Evolutionary conservation across 768 basidiomycete genomes (phyloP).

Genomic region (Russula dissimulans): DNA sequence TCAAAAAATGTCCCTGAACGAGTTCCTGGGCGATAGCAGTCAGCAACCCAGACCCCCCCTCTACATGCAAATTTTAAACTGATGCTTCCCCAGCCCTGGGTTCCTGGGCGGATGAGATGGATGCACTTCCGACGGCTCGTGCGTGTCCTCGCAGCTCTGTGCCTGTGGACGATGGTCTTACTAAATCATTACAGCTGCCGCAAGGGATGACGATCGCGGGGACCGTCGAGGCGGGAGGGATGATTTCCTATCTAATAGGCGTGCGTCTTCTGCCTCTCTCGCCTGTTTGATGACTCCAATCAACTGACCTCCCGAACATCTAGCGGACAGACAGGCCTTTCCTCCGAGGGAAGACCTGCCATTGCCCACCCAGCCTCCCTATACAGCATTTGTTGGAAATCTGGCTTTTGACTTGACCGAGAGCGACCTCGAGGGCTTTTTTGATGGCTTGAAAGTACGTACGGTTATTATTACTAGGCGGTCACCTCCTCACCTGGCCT

Average conservation of each 20-base stretch:
- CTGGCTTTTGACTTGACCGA: constrained; percentile 89
- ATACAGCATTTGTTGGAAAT: constrained; percentile 95
- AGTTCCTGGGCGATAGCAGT: constrained; percentile 86
- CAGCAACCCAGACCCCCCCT: constrained; percentile 29
- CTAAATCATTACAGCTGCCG: constrained; percentile 43
- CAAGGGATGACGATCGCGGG: constrained; percentile 58
- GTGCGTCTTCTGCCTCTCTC: constrained; percentile 34
- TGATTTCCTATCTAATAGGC: constrained; percentile 53
- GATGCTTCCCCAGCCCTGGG: constrained; percentile 51
- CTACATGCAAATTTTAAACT: constrained; percentile 12
- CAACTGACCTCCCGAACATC: neutral
- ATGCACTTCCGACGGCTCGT: constrained; percentile 88
- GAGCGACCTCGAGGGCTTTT: constrained; percentile 71
- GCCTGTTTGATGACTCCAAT: neutral
- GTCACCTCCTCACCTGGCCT: neutral
- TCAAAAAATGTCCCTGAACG: constrained; percentile 88
- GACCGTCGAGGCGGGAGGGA: constrained; percentile 45
- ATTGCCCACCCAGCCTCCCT: constrained; percentile 91
- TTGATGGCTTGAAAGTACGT: constrained; percentile 52
- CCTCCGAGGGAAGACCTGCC: constrained; percentile 84
- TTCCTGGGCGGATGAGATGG: constrained; percentile 99
- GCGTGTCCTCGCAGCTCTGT: constrained; percentile 31
- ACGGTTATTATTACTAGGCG: neutral
- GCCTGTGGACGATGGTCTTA: neutral
- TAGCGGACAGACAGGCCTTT: constrained; percentile 47